Base-by-base conservation (phyloP, 768 basidiomycete species). In the Phylloporus arenicola region DNA sequence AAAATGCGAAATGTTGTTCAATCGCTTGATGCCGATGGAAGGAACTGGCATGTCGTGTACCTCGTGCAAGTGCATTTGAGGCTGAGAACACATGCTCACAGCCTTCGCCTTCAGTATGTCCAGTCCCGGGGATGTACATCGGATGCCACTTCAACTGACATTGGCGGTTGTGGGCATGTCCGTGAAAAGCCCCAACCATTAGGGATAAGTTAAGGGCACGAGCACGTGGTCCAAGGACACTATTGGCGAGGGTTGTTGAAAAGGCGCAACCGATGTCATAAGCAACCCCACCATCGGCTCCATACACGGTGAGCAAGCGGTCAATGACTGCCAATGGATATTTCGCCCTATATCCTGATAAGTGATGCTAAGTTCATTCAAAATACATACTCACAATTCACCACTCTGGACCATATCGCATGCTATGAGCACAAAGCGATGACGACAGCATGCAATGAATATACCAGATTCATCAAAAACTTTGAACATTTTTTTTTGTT, bases 331-430 rank as follows among this genome's bases (percentile, higher is more conserved):
- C 58, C 2, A 64, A 46, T 4, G 55, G 51, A 39, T 59, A 66
- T 45, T 64, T 62, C n/a, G 60, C 56, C 6, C 60, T 64, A 20
- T 13, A 29, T 6, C 24, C 24, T 24, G 24, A 24, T 24, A 24
- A 24, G 24, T 24, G 24, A 24, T 24, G 24, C 24, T 24, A 24
- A 24, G 3, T 24, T 24, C 24, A 6, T 24, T 24, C n/a, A 24
- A 2, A 43, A 11, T 7, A 10, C 4, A 20, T 17, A 48, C 47
- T 44, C 20, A 53, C 52, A 27, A 40, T 12, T 53, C 52, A 10
- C 47, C 59, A 29, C 64, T 65, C 30, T 48, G 52, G 0, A 65
- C 50, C 62, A 67, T 67, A 33, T 67, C 61, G 7, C 45, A 48
- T 0, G 53, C 56, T 0, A 57, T 20, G 1, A 64, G 55, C 1